Base-by-base conservation (phyloP, 2,329 filamentous ascomycete genomes). In the Huntiella abstrusa region DNA sequence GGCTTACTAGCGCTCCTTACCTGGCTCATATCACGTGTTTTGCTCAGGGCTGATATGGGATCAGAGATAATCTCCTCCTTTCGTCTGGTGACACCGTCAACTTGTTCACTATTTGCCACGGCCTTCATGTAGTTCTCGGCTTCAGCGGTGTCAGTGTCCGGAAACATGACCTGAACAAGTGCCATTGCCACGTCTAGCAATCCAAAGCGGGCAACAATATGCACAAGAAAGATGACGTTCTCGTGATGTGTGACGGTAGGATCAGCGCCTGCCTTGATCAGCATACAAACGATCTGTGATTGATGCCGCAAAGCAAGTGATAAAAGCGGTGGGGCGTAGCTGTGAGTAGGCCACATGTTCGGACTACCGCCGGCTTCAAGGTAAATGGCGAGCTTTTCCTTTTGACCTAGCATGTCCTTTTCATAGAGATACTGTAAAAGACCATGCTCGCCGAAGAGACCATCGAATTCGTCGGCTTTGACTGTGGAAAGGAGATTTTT, bases 241-340 rank as follows among this genome's bases (percentile, higher is more conserved):
- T 49, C 51, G 5, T 44, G 44, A 4, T 38, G 46, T 13, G 17
- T 15, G n/a, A 51, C 19, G 4, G 28, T 47, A 12, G 49, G 49
- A 15, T 52, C 44, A 10, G 43, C 51, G 12, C 51, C 51, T 6
- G 36, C 28, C 37, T 44, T 15, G 2, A 52, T 42, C 2, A 52
- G 44, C 5, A 52, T 44, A 2, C 42, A 16, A 1, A 49, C 51
- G 2, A 44, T 41, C 16, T 52, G 49, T 12, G 41, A 33, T 17
- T 52, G 49, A 10, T 44, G 48, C 13, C 51, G 39, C 5, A 52
- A 19, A 17, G 48, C 48, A 8, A 47, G 48, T 4, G 49, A 45
- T 5, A 51, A 49, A 17, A 60, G 40, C 2, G 46, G 46, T 12
- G 46, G 46, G 5, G 46, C 34, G 7, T 16, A 34, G 4, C 12